Base-by-base conservation (phyloP, 2,329 filamentous ascomycete genomes). In the Coniochaeta sp. region DNA sequence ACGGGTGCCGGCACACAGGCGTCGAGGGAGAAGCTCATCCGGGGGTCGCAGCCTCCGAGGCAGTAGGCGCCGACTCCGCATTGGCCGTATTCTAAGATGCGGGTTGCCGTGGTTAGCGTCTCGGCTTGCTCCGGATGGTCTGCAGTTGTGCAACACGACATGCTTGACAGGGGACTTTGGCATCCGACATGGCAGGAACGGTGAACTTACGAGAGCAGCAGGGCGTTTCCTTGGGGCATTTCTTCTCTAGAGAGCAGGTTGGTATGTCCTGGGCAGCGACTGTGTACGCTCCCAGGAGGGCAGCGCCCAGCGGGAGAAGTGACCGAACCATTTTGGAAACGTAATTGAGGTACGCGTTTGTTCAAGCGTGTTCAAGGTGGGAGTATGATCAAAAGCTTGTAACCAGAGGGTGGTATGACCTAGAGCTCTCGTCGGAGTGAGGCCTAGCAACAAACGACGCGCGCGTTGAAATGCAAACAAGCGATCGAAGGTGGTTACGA, bases 1-100 rank as follows among this genome's bases (percentile, higher is more conserved):
- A 91, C 82, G 6, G 95, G 93, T 61, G 83, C 88, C 17, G 95
- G 91, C 8, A 90, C 86, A 75, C 95, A 99, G 1, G 93, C 87
- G 66, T 96, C 86, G 67, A 97, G 82, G 14, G 84, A 84, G 78
- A 87, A 89, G 56, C 93, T 98, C 77, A 88, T 88, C 71, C 87
- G 84, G 34, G 92, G 90, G 72, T 98, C 93, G 79, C 95, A 99
- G 64, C 95, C 95, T 68, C 95, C 95, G 22, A 99, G 85, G 71
- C 95, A 99, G 82, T 90, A 98, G 60, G 93, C 95, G 69, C 95
- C 95, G 60, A 92, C 86, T 77, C 93, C 95, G 70, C 95, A 98
- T 74, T 93, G 82, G 68, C 91, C 91, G 75, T 97, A 98, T 76
- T 95, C 91, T 96, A 50, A 12, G 26, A 64, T 64, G 69, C 58